Percentiles rank a stretch among this genome's conserved stretches.
These are phyloP conservation scores for Pythium volutum DNA, from an alignment of 352 stramenopile genomes.

Conservation along the genomic window DNA sequence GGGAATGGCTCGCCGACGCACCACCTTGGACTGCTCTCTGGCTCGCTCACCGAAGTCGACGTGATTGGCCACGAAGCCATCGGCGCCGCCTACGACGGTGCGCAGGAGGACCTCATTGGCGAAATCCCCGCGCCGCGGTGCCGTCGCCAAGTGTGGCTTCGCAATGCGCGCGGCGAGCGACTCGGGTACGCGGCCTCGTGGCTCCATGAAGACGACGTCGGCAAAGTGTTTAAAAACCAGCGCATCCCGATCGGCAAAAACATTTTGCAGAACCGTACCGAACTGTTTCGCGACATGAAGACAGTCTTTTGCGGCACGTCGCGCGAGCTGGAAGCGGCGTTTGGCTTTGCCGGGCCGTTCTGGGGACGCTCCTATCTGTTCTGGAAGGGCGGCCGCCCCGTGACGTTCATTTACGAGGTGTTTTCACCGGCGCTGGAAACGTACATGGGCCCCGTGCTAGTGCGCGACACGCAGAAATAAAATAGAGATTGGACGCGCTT, in stretches of 20 bases:
- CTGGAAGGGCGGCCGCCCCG: constrained; percentile 69
- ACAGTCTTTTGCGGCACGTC: constrained; percentile 70
- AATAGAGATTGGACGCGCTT: not conserved
- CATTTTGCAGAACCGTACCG: constrained; percentile 77
- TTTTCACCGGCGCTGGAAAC: constrained; percentile 75
- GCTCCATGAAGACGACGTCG: constrained; percentile 62
- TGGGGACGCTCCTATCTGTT: constrained; percentile 87
- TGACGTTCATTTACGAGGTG: constrained; percentile 89
- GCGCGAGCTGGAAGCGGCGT: constrained; percentile 50
- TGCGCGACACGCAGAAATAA: constrained; percentile 14
- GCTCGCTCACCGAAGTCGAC: constrained; percentile 70
- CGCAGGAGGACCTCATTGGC: constrained; percentile 33
- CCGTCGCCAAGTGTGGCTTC: constrained; percentile 75
- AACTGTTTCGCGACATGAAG: constrained; percentile 86
- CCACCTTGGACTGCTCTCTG: constrained; percentile 74
- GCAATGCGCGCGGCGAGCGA: constrained; percentile 64
- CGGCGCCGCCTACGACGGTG: constrained; percentile 34
- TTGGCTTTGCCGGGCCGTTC: constrained; percentile 65
- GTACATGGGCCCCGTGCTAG: constrained; percentile 75
- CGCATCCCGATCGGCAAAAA: constrained; percentile 82
- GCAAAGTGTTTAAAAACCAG: constrained; percentile 75
- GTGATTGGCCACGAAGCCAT: constrained; percentile 67
- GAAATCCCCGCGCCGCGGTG: constrained; percentile 58
- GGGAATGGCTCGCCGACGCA: constrained; percentile 82
- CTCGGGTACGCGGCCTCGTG: constrained; percentile 82